Evolutionary conservation across 164 flowering plant species (phyloP).

Genomic region (Umbilicus rupestris): DNA sequence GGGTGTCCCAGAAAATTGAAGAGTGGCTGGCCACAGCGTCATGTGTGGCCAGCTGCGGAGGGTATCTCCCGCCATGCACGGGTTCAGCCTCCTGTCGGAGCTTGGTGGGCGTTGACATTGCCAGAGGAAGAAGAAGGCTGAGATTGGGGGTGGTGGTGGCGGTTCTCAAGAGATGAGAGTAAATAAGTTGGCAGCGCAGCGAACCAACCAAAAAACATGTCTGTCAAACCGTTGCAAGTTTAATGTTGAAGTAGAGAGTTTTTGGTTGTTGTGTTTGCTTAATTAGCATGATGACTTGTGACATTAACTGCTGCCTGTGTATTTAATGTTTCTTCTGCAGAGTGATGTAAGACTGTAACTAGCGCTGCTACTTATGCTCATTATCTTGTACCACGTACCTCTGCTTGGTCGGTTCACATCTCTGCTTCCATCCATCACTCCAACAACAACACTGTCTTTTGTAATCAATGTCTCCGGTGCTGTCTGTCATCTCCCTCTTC

Average conservation of each 20-base stretch:
- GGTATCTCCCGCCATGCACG: slow-evolving; percentile 27
- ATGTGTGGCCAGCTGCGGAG: slow-evolving; percentile 47
- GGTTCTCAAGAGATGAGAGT: no score
- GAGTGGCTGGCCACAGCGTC: slow-evolving; percentile 39
- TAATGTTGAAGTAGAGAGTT: background rate
- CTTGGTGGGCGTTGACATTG: slow-evolving; percentile 16
- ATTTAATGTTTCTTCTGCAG: background rate
- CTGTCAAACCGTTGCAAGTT: no score
- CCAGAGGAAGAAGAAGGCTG: background rate
- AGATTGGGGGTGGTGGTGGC: no score
- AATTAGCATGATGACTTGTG: background rate
- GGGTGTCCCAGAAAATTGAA: slow-evolving; percentile 44
- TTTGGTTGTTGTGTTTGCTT: background rate
- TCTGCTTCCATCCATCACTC: no score
- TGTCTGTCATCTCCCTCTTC: no score
- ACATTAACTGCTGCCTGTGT: background rate
- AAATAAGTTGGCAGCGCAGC: no score
- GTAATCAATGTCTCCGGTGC: background rate
- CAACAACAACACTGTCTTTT: background rate
- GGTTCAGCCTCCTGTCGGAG: slow-evolving; percentile 9
- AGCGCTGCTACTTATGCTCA: background rate
- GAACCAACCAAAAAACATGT: no score
- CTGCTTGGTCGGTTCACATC: background rate
- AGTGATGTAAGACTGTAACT: background rate
- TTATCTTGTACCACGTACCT: background rate